A percentile compares a stretch with the other conserved stretches of the same genome.
Evolutionary conservation across 2,329 filamentous ascomycete species (phyloP).

Genomic region (Escovopsis weberi): DNA sequence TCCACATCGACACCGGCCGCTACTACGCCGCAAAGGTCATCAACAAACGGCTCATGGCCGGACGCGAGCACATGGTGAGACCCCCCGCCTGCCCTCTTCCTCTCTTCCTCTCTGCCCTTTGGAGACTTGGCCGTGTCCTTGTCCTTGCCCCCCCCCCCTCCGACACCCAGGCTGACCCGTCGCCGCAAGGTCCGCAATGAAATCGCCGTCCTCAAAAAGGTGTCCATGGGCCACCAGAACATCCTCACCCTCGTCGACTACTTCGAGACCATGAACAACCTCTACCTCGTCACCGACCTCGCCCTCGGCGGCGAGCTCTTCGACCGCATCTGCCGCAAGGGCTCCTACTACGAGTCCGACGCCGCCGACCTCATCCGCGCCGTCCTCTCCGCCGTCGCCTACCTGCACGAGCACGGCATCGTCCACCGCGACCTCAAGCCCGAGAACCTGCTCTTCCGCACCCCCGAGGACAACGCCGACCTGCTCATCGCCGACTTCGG

Average conservation of each 20-base stretch:
- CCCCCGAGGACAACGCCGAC: conserved; percentile 94
- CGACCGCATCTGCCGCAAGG: conserved; percentile 96
- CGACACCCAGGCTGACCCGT: too few species aligned
- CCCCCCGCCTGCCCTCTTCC: neutral
- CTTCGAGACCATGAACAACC: conserved; percentile 99
- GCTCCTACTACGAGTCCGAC: conserved; percentile 95
- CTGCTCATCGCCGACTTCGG: conserved; percentile 96
- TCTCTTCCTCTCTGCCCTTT: neutral
- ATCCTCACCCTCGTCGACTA: conserved; percentile 97
- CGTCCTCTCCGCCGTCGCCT: conserved; percentile 92
- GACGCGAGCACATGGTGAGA: conserved; percentile 87
- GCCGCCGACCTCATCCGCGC: conserved; percentile 90
- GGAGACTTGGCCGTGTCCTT: neutral
- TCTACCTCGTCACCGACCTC: conserved; percentile 94
- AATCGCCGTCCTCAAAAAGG: conserved; percentile 90
- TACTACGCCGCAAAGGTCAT: conserved; percentile 99
- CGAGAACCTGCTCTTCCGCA: conserved; percentile 91
- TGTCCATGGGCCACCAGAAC: conserved; percentile 99
- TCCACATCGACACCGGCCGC: conserved; percentile 92
- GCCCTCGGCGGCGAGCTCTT: conserved; percentile 94
- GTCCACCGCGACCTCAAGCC: conserved; percentile 51
- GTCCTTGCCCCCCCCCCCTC: too few species aligned
- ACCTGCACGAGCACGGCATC: conserved; percentile 96
- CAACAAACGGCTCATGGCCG: conserved; percentile 96
- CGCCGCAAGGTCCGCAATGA: conserved; percentile 72